These are phyloP conservation scores for Melastoma malabathricum DNA, from an alignment of 345 rosid genomes.

Conservation along the genomic window DNA sequence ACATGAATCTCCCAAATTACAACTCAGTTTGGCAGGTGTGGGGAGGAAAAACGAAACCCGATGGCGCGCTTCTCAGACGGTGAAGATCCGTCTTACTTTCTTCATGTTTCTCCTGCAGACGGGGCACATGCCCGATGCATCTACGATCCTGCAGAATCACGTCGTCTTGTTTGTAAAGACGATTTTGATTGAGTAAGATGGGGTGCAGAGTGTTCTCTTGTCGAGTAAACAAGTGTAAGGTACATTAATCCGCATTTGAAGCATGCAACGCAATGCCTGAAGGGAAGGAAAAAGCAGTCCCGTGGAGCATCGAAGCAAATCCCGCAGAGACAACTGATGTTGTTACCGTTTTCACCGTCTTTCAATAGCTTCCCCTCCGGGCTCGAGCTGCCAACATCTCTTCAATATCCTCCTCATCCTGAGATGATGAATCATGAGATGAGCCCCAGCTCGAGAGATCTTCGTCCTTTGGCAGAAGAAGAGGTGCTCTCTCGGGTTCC, in stretches of 20 bases:
- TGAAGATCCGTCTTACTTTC: conserved; percentile 86
- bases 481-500: conserved; percentile 50
- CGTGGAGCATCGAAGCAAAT: conserved; percentile 97
- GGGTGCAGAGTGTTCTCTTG: neutral
- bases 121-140: conserved; percentile 68
- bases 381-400: conserved; percentile 28
- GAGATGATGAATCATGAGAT: conserved; percentile 64
- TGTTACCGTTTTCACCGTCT: conserved; percentile 51
- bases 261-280: conserved; percentile 93
- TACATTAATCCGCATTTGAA: conserved; percentile 88
- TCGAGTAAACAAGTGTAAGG: neutral
- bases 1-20: too few relatives aligned
- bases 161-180: neutral
- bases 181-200: neutral
- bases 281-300: conserved; percentile 97
- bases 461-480: conserved; percentile 65
- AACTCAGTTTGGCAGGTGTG: too few relatives aligned
- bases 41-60: too few relatives aligned
- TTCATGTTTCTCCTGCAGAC: conserved; percentile 73
- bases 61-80: conserved; percentile 21
- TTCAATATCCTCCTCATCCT: conserved; percentile 59
- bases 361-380: conserved; percentile 26
- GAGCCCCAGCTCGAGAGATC: conserved; percentile 92
- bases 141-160: conserved; percentile 55
- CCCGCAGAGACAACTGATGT: conserved; percentile 76